These are phyloP conservation scores for Avena sativa DNA, from an alignment of 176 grass and related monocot genomes.

Conservation along the genomic window DNA sequence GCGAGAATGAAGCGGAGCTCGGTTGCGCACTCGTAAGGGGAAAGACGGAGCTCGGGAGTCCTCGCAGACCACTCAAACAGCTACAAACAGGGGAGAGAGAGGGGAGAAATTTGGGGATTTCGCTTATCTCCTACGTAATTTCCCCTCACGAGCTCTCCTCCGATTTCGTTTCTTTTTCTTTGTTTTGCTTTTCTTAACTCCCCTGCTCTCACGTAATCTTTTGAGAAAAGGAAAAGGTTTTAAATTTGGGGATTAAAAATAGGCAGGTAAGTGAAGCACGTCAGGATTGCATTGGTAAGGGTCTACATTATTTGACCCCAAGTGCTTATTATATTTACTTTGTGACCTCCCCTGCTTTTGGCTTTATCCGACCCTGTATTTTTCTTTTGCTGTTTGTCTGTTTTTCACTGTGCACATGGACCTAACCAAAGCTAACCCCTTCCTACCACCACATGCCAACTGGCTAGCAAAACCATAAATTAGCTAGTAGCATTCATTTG, in stretches of 20 bases:
- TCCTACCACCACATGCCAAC: constrained; percentile 47
- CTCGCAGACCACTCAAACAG: constrained; percentile 46
- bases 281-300: constrained; percentile 67
- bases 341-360: constrained; percentile 57
- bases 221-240: constrained; percentile 46
- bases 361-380: constrained; percentile 53
- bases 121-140: constrained; percentile 64
- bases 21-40: constrained; percentile 24
- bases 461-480: constrained; percentile 43
- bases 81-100: constrained; percentile 15
- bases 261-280: constrained; percentile 64
- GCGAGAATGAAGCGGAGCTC: constrained; percentile 44
- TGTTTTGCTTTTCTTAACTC: constrained; percentile 48
- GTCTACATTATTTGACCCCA: constrained; percentile 55
- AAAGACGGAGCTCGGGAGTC: constrained; percentile 42
- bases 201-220: constrained; percentile 54
- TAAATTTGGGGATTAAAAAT: constrained; percentile 53
- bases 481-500: constrained; percentile 25
- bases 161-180: constrained; percentile 33
- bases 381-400: constrained; percentile 36
- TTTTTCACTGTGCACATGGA: constrained; percentile 58
- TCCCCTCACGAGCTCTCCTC: constrained; percentile 47
- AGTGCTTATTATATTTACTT: constrained; percentile 45
- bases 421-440: constrained; percentile 49
- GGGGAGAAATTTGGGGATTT: constrained; percentile 54